A percentile compares a stretch with the other conserved stretches of the same genome.
phyloP scores from a whole-genome alignment of 1,139 yeast genomes.

The Protomyces arabidopsidicola region DNA sequence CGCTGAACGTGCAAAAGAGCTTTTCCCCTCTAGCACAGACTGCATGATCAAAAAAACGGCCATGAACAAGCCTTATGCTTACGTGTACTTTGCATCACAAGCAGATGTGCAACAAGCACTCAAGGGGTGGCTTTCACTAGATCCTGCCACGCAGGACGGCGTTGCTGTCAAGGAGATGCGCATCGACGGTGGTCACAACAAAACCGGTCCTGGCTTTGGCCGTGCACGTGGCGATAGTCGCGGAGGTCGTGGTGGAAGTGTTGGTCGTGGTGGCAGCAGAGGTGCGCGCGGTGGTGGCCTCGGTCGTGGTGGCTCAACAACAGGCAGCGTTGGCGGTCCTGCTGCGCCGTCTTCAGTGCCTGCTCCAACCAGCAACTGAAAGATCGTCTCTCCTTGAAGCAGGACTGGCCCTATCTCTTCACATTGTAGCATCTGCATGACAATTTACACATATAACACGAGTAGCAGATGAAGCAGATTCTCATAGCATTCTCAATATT shows the following conservation, averaged over 20 bases:
- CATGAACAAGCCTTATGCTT: constrained; percentile 41
- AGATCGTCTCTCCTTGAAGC: too few species aligned
- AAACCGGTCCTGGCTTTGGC: background rate
- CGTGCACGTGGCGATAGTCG: constrained; percentile 23
- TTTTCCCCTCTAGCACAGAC: constrained; percentile 35
- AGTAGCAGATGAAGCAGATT: background rate
- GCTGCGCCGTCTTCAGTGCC: background rate
- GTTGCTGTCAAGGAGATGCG: constrained; percentile 18
- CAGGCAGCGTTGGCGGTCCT: background rate
- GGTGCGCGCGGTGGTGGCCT: constrained; percentile 6
- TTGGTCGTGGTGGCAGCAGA: constrained; percentile 9
- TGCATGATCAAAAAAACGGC: constrained; percentile 35
- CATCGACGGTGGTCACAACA: constrained; percentile 1
- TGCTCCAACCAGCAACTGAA: background rate
- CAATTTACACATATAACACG: background rate
- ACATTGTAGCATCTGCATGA: too few species aligned
- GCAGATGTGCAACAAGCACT: constrained; percentile 38
- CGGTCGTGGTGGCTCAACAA: background rate
- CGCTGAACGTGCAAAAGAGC: constrained; percentile 39
- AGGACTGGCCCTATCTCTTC: too few species aligned
- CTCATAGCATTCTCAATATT: background rate
- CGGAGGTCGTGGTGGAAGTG: constrained; percentile 25
- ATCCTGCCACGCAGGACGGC: constrained; percentile 7
- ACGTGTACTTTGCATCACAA: constrained; percentile 41
- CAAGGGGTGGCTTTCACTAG: constrained; percentile 15